Evolutionary conservation across 371 early-diverging fungal species (phyloP).

Genomic region (Saksenaea vasiformis): DNA sequence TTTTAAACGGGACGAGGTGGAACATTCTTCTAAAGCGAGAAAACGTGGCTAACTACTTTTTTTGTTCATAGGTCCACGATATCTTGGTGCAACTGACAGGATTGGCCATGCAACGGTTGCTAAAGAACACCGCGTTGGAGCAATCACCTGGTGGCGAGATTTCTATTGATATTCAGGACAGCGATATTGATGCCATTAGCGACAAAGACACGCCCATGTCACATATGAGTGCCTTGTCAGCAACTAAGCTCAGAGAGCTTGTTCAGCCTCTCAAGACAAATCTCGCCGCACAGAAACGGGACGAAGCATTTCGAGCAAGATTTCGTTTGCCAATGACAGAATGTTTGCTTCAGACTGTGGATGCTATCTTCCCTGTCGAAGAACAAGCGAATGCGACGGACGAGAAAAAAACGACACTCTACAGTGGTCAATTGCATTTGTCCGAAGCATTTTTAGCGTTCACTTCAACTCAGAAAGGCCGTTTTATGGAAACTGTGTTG

Average conservation of each 20-base stretch:
- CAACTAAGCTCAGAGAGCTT: conserved; percentile 35
- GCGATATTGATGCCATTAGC: conserved; percentile 33
- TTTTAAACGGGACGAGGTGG: conserved; percentile 88
- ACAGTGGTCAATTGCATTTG: conserved; percentile 72
- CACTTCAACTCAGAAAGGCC: conserved; percentile 53
- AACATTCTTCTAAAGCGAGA: background rate
- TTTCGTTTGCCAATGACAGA: conserved; percentile 76
- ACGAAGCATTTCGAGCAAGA: conserved; percentile 72
- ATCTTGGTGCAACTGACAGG: conserved; percentile 88
- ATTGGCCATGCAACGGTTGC: conserved; percentile 84
- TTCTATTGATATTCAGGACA: conserved; percentile 42
- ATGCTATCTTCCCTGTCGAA: conserved; percentile 47
- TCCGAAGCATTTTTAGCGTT: conserved; percentile 88
- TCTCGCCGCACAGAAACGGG: conserved; percentile 75
- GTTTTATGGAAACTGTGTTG: conserved; percentile 68
- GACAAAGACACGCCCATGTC: conserved; percentile 22
- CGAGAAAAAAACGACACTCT: conserved; percentile 10
- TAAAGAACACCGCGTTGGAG: conserved; percentile 78
- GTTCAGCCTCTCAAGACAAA: conserved; percentile 59
- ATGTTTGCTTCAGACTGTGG: conserved; percentile 58
- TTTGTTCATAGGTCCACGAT: conserved; percentile 71
- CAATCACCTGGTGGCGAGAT: conserved; percentile 62
- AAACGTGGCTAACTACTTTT: background rate
- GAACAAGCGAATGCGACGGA: background rate
- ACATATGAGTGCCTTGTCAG: conserved; percentile 22